Base-by-base conservation (phyloP, 208 protist species). In the Lotmaria passim region DNA sequence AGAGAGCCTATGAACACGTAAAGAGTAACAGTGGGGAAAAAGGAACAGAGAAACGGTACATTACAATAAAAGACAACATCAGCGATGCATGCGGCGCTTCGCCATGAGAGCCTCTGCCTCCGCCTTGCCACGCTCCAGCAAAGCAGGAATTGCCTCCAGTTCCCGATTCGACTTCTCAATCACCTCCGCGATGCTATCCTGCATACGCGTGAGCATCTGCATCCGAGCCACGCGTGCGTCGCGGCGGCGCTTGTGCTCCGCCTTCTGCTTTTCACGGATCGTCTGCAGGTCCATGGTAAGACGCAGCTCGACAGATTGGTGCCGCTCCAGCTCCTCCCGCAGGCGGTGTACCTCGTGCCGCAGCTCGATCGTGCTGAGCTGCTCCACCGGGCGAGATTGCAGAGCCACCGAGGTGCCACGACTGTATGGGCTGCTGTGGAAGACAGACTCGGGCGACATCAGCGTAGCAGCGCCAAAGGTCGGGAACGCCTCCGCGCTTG, bases 281-380 rank as follows among this genome's bases (percentile, higher is more conserved):
- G 48, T 69, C n/a, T 73, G 43, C 24, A 89, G 43, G 44, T 89
- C 79, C 48, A 76, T 75, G 55, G 69, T 36, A 28, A 86, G 78
- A 26, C 75, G 76, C 55, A 81, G 73, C 73, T 81, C 75, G 3
- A 15, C 52, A 10, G 81, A 79, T 53, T 86, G 73, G 48, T 63
- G 52, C 33, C 66, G 62, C 61, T 85, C 61, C 38, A 85, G 59
- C 51, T 79, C 78, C 15, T 75, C 48, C 11, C 74, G 66, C 48
- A 83, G 69, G 0, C 39, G 43, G 11, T 67, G 59, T 41, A 79
- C 73, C 69, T 76, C 73, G 69, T 81, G 70, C 30, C 68, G 71
- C 19, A 83, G 63, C 58, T 78, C 72, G 7, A 84, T 70, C 3
- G 52, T 61, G 21, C 52, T 69, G 47, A 83, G 72, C 15, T 76